Evolutionary conservation across 2,329 filamentous ascomycete species (phyloP).

Genomic region (Cryphonectria parasitica): DNA sequence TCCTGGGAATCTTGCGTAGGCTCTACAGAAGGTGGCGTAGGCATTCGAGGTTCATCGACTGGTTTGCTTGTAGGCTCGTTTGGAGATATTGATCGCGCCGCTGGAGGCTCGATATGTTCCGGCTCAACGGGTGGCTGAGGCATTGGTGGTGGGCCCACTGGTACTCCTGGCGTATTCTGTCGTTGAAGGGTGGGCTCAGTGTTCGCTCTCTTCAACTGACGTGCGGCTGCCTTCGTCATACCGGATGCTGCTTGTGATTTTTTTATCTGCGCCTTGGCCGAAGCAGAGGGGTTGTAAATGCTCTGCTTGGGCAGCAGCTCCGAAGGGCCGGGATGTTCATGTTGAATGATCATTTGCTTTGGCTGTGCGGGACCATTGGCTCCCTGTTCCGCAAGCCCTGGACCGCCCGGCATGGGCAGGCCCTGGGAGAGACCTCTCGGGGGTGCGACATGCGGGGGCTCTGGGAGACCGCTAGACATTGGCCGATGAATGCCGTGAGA

Average conservation of each 20-base stretch:
- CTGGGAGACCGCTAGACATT: constrained; percentile 5
- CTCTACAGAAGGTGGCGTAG: constrained; percentile 14
- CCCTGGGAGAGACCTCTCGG: not conserved
- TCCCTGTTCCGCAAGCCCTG: not conserved
- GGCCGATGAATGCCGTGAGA: not conserved
- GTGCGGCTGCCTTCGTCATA: constrained; percentile 24
- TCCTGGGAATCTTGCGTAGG: constrained; percentile 16
- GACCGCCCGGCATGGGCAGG: not conserved
- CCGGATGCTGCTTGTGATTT: constrained; percentile 25
- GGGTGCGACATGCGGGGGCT: not conserved
- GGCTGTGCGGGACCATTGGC: not conserved
- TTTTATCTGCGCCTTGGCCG: constrained; percentile 22
- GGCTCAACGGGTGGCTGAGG: constrained; percentile 16
- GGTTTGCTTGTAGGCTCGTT: constrained; percentile 4
- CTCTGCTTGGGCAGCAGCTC: constrained; percentile 48
- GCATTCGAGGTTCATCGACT: not conserved
- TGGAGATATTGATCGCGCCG: not conserved
- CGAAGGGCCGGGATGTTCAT: constrained; percentile 48
- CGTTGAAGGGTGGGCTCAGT: constrained; percentile 30
- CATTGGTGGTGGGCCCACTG: constrained; percentile 18
- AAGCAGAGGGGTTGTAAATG: constrained; percentile 43
- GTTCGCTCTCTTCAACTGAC: constrained; percentile 31
- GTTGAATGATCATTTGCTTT: constrained; percentile 38
- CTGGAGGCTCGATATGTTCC: not conserved
- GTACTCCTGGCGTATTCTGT: constrained; percentile 23